Evolutionary conservation across 148 eudicot genomes (phyloP).

Genomic region (Gaultheria prostrata): DNA sequence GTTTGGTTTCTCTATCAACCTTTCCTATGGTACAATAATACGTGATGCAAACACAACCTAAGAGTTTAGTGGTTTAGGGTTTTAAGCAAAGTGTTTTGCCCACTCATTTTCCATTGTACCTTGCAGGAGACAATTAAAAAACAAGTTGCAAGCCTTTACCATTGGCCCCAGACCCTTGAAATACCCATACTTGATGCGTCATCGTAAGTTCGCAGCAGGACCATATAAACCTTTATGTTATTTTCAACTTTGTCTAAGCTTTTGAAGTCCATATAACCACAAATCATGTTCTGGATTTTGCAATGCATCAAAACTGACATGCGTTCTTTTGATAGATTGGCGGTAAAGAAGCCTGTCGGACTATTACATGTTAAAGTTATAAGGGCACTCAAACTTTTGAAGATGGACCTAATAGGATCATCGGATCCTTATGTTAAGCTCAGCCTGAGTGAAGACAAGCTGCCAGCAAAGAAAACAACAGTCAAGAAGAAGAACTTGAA

Average conservation of each 20-base stretch:
- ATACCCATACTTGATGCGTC: constrained; percentile 81
- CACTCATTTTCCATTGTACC: neutral
- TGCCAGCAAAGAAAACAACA: constrained; percentile 65
- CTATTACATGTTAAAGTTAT: constrained; percentile 81
- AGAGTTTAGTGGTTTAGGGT: neutral
- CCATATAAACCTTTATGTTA: neutral
- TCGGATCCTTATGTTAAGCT: constrained; percentile 97
- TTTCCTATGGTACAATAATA: neutral
- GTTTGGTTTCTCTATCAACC: neutral
- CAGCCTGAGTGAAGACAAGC: constrained; percentile 60
- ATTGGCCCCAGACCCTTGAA: constrained; percentile 83
- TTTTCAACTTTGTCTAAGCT: neutral
- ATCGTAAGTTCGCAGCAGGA: constrained; percentile 37
- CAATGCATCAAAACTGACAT: neutral
- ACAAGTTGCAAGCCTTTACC: constrained; percentile 74
- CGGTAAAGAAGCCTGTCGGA: constrained; percentile 77
- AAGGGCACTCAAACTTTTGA: constrained; percentile 69
- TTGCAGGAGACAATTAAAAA: constrained; percentile 74
- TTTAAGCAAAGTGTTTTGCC: neutral
- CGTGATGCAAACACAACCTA: neutral
- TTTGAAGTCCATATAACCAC: neutral
- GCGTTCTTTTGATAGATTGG: constrained; percentile 34
- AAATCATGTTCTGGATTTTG: neutral
- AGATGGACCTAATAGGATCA: constrained; percentile 80
- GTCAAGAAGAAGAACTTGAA: constrained; percentile 73